Evolutionary conservation across 1,284 basidiomycete genomes (phyloP), one percentile per base, ranked within the genome.

Genomic region (Heterobasidion occidentale): DNA sequence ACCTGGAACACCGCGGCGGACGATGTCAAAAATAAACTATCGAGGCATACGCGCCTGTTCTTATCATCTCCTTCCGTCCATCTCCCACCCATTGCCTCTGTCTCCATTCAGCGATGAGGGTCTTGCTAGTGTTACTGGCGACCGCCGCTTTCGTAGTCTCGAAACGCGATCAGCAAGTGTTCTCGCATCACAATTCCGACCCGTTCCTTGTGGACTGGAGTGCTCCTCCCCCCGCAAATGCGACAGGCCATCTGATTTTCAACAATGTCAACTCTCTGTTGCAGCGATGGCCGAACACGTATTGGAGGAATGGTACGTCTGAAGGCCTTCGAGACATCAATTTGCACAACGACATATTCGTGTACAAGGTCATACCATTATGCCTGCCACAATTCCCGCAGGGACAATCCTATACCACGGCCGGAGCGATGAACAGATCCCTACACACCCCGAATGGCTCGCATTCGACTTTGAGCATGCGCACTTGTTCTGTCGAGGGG

Each of bases 281-380:
- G 6, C 76, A 80, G 56, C 75, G 75, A 50, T 80, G 78, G 79
- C 75, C 77, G 1, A 78, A 81, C 56, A 77, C 76, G 1, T 69
- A 73, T 8, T 75, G 75, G 61, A 70, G 74, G 45, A 80, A 80
- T 62, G 77, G 76, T 73, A 54, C 45, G 62, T 44, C 34, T 6
- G 11, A 14, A 36, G 20, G 45, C 14, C 59, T 8, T 46, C 46
- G 48, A 8, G 2, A 51, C 19, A 11, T 45, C 19, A 33, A 33
- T 38, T 7, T 33, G 11, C 11, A 38, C 52, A 53, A 34, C 45
- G 38, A 53, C 11, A 19, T 47, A 38, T 14, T 12, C n/a, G 36
- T 36, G 19, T 27, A 27, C 6, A 15, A 53, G 56, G 52, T 15
- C 56, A 51, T 44, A 46, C 47, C 17, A 54, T 51, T n/a, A 52